These are phyloP conservation scores for Lachnellula subtilissima DNA, from an alignment of 2,329 filamentous ascomycete species.

Conservation along the genomic window DNA sequence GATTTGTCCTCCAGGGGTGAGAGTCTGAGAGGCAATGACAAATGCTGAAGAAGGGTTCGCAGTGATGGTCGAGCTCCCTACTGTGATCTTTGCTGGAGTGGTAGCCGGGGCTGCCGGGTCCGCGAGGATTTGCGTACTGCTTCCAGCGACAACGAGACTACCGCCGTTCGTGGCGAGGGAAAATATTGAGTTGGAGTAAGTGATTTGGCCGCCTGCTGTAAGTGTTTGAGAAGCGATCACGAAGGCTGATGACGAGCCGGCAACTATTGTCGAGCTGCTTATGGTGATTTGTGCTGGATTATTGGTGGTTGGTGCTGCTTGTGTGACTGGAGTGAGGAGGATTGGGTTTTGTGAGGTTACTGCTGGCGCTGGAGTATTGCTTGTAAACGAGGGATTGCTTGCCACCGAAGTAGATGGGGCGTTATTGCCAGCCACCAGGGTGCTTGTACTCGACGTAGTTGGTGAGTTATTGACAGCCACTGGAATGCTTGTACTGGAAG, in stretches of 20 bases:
- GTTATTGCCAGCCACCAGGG: background rate
- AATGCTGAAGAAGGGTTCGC: background rate
- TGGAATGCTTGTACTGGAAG: background rate
- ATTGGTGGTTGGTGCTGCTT: background rate
- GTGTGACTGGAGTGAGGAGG: background rate
- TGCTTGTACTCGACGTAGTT: background rate
- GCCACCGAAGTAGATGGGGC: background rate
- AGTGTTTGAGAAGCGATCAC: slow-evolving; percentile 1
- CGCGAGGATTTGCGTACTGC: background rate
- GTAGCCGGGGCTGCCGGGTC: background rate
- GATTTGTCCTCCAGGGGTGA: slow-evolving; percentile 2
- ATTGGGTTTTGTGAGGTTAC: background rate
- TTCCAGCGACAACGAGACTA: background rate
- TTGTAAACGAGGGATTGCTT: background rate
- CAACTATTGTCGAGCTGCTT: slow-evolving; percentile 25
- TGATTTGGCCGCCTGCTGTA: background rate
- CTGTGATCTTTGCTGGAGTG: background rate
- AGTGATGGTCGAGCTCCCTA: slow-evolving; percentile 1
- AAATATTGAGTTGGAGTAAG: background rate
- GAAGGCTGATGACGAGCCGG: slow-evolving; percentile 14
- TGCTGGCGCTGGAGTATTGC: background rate
- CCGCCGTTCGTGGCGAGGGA: background rate
- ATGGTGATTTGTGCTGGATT: background rate
- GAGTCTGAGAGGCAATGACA: background rate
- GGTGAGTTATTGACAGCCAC: background rate